These are phyloP conservation scores for Wallacemonas sp. DNA, from an alignment of 208 protist species.

Conservation along the genomic window DNA sequence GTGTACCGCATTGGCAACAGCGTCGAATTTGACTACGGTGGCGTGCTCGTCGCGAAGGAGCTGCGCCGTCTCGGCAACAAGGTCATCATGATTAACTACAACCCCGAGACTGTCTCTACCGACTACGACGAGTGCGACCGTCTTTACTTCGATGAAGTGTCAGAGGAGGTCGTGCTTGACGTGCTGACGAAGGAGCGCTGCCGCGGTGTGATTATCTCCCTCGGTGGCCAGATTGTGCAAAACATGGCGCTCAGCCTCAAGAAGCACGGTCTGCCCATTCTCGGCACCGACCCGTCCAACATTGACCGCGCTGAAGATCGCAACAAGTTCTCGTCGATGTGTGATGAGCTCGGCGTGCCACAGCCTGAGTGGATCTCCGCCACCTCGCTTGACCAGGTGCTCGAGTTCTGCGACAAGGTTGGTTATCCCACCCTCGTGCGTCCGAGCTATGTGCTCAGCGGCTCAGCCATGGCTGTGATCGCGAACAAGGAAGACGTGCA, in stretches of 20 bases:
- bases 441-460: constrained; percentile 97
- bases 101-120: constrained; percentile 98
- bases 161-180: constrained; percentile 96
- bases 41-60: constrained; percentile 94
- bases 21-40: constrained; percentile 98
- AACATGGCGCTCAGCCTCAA: constrained; percentile 97
- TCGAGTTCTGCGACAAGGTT: constrained; percentile 88
- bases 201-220: constrained; percentile 93
- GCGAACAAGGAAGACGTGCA: constrained; percentile 91
- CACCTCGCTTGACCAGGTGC: constrained; percentile 86
- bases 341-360: constrained; percentile 93
- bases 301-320: constrained; percentile 98
- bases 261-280: constrained; percentile 86
- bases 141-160: constrained; percentile 99
- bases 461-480: constrained; percentile 97
- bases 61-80: constrained; percentile 93
- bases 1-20: constrained; percentile 98
- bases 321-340: constrained; percentile 94
- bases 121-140: constrained; percentile 98
- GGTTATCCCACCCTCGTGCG: constrained; percentile 95
- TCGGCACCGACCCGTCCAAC: constrained; percentile 95
- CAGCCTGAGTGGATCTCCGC: constrained; percentile 97
- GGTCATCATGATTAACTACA: constrained; percentile 99
- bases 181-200: constrained; percentile 95
- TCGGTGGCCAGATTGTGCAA: constrained; percentile 98